These are phyloP conservation scores for Halophytophthora polymorphica DNA, from an alignment of 352 stramenopile species.

Conservation along the genomic window DNA sequence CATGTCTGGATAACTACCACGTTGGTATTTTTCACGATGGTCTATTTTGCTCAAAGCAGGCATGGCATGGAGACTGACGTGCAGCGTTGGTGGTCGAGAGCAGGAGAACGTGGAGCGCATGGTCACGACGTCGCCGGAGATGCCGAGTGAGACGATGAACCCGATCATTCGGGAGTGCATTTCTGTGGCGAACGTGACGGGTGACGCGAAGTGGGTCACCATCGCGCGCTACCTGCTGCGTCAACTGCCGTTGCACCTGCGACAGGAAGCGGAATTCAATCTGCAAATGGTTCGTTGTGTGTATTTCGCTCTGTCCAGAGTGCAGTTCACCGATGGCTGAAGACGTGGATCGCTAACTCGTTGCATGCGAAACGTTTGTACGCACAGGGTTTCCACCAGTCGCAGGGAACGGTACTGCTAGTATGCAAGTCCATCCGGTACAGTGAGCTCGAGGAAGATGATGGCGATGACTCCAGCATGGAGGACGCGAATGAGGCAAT, in stretches of 20 bases:
- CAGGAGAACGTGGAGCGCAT: conserved; percentile 50
- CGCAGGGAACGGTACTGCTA: conserved; percentile 36
- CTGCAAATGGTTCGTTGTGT: conserved; percentile 58
- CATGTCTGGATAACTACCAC: too few species aligned
- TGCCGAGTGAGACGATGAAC: conserved; percentile 55
- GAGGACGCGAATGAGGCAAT: conserved; percentile 8
- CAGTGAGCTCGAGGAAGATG: conserved; percentile 13
- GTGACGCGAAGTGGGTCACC: conserved; percentile 45
- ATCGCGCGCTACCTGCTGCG: conserved; percentile 49
- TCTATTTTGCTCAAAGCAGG: too few species aligned
- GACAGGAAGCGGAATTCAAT: conserved; percentile 75
- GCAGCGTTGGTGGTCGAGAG: too few species aligned
- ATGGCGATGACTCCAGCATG: conserved; percentile 1
- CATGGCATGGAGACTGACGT: too few species aligned
- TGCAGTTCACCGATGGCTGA: not conserved
- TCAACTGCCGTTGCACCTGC: conserved; percentile 45
- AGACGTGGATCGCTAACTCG: not conserved
- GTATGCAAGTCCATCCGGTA: conserved; percentile 46
- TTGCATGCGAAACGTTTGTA: conserved; percentile 1
- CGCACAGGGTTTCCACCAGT: conserved; percentile 57
- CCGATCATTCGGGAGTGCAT: conserved; percentile 63
- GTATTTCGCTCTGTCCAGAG: too few species aligned
- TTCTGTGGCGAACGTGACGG: conserved; percentile 39
- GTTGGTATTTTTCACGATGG: conserved; percentile 1
- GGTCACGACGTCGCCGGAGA: conserved; percentile 30